phyloP scores from a whole-genome alignment of 306 rosid genomes.

The Rosa chinensis region DNA sequence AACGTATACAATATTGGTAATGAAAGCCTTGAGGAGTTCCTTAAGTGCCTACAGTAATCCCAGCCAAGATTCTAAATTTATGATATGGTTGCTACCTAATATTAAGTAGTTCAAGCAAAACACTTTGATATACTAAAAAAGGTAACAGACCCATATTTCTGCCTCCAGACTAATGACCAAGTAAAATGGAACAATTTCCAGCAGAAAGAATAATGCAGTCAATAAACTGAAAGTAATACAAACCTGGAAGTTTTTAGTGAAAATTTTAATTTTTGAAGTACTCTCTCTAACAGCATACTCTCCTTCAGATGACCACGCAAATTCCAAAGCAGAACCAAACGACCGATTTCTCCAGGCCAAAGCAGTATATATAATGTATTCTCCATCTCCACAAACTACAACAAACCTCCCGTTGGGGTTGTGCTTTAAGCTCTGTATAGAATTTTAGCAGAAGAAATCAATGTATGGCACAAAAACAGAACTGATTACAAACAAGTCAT shows the following conservation, averaged over 20 bases:
- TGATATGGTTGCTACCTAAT: not conserved
- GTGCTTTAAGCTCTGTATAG: constrained; percentile 82
- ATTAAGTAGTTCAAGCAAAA: constrained; percentile 19
- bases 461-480: constrained; percentile 24
- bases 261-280: constrained; percentile 89
- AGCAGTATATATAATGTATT: constrained; percentile 94
- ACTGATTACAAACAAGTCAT: not conserved
- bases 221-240: constrained; percentile 19
- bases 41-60: constrained; percentile 4
- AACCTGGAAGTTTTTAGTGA: constrained; percentile 96
- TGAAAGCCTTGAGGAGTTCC: not conserved
- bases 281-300: constrained; percentile 96
- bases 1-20: not conserved
- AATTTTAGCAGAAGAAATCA: constrained; percentile 19
- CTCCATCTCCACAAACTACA: constrained; percentile 99
- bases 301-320: constrained; percentile 95
- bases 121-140: not conserved
- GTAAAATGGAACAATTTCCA: not conserved
- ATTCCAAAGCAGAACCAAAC: constrained; percentile 96
- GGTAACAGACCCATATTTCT: not conserved
- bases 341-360: constrained; percentile 99
- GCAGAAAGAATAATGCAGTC: constrained; percentile 10
- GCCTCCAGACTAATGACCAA: not conserved
- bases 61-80: constrained; percentile 10
- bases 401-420: constrained; percentile 99